phyloP scores from a whole-genome alignment of 2,329 filamentous ascomycete species.

The Fusarium fracticaudum region DNA sequence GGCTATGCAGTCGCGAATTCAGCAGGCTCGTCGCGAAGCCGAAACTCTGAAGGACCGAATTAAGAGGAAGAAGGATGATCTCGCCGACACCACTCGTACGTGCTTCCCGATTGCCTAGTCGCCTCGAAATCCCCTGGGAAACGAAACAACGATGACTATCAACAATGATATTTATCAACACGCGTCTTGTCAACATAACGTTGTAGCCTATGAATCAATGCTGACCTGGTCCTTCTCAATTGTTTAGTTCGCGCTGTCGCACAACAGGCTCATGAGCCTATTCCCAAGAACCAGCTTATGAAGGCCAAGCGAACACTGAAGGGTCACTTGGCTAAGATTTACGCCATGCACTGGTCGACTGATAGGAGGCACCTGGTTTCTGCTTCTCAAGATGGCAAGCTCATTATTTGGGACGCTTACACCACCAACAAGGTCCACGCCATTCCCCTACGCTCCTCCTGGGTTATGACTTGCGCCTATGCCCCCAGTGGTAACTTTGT shows the following conservation, averaged over 20 bases:
- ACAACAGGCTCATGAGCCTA: slow-evolving; percentile 88
- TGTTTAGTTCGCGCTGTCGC: slow-evolving; percentile 87
- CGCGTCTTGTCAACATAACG: neutral
- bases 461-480: slow-evolving; percentile 99
- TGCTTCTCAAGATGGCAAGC: slow-evolving; percentile 97
- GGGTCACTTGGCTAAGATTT: slow-evolving; percentile 98
- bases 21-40: slow-evolving; percentile 93
- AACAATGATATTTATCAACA: neutral
- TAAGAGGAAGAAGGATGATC: slow-evolving; percentile 99
- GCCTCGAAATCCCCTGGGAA: neutral
- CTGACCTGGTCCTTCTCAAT: slow-evolving; percentile 38
- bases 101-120: slow-evolving; percentile 41
- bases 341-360: slow-evolving; percentile 99
- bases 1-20: slow-evolving; percentile 92
- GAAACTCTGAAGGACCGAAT: slow-evolving; percentile 98
- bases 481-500: slow-evolving; percentile 98
- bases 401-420: slow-evolving; percentile 99
- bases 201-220: slow-evolving; percentile 13
- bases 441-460: slow-evolving; percentile 95
- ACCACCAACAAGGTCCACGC: slow-evolving; percentile 99
- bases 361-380: slow-evolving; percentile 97
- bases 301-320: slow-evolving; percentile 97
- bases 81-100: slow-evolving; percentile 97
- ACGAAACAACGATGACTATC: neutral
- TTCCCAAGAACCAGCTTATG: slow-evolving; percentile 93